Conservation (phyloP, 495 filamentous ascomycete genomes). For the Cercophora samala region DNA sequence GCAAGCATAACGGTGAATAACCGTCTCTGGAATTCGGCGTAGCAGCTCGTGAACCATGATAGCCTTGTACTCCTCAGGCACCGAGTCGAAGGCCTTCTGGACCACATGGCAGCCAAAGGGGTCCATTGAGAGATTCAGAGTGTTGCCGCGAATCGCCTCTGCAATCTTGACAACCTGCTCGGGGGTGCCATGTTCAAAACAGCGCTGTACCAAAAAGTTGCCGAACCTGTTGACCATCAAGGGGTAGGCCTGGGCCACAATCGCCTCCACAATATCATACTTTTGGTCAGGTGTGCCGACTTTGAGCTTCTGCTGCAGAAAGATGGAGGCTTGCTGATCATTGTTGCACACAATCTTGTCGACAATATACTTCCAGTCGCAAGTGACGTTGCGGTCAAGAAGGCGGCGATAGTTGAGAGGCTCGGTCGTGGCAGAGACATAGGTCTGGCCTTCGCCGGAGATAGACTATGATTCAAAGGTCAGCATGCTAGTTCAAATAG, state of each 20-base stretch:
- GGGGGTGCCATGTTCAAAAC: slow-evolving; percentile 95
- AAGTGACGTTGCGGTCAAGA: slow-evolving; percentile 91
- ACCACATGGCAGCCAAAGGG: slow-evolving; percentile 97
- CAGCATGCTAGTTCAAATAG: not conserved
- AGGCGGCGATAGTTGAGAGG: slow-evolving; percentile 96
- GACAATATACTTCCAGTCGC: slow-evolving; percentile 99
- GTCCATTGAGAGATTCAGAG: slow-evolving; percentile 93
- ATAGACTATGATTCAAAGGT: slow-evolving; percentile 35
- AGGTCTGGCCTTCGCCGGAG: slow-evolving; percentile 64
- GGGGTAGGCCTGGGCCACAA: slow-evolving; percentile 91
- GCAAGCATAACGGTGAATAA: slow-evolving; percentile 96
- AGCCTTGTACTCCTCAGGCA: slow-evolving; percentile 95
- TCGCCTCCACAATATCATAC: slow-evolving; percentile 93
- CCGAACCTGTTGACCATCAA: slow-evolving; percentile 97
- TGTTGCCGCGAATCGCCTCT: slow-evolving; percentile 90
- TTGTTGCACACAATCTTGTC: slow-evolving; percentile 99
- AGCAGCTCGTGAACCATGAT: slow-evolving; percentile 97
- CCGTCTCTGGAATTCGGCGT: slow-evolving; percentile 93
- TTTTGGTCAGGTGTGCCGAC: slow-evolving; percentile 94
- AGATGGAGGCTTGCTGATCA: slow-evolving; percentile 97
- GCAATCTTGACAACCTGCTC: slow-evolving; percentile 96
- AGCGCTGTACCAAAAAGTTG: slow-evolving; percentile 98
- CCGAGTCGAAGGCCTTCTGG: slow-evolving; percentile 96
- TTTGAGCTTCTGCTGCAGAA: slow-evolving; percentile 98
- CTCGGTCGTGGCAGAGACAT: slow-evolving; percentile 73